phyloP scores from a whole-genome alignment of 371 early-diverging fungal species.

The Basidiobolus meristosporus region DNA sequence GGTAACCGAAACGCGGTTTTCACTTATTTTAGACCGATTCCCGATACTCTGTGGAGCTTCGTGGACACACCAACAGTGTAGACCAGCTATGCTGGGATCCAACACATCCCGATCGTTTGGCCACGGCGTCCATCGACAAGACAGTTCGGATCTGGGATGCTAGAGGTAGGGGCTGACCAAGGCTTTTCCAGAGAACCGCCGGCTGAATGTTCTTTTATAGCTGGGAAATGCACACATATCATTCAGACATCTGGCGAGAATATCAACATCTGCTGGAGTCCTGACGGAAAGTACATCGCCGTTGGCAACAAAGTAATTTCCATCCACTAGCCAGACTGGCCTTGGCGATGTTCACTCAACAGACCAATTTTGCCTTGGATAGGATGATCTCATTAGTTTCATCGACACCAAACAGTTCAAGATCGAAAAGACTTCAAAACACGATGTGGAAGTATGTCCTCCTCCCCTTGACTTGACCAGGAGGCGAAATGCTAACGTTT shows the following conservation, averaged over 20 bases:
- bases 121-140: conserved; percentile 70
- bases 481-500: neutral
- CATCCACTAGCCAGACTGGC: neutral
- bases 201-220: conserved; percentile 7
- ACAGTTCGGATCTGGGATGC: conserved; percentile 78
- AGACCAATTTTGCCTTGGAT: neutral
- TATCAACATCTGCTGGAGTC: conserved; percentile 74
- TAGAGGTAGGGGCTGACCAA: conserved; percentile 24
- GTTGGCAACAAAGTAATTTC: conserved; percentile 54
- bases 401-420: neutral
- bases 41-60: conserved; percentile 10
- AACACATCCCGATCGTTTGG: conserved; percentile 47
- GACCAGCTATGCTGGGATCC: conserved; percentile 75
- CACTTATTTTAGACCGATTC: neutral
- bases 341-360: neutral
- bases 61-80: conserved; percentile 71
- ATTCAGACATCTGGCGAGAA: conserved; percentile 62
- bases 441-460: neutral
- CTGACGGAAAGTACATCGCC: conserved; percentile 56
- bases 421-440: neutral
- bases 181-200: neutral
- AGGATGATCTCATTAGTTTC: conserved; percentile 1
- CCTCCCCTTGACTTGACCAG: neutral
- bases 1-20: neutral
- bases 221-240: conserved; percentile 33